Conservation (phyloP, 2,329 filamentous ascomycete genomes). For the Phoma sp. region DNA sequence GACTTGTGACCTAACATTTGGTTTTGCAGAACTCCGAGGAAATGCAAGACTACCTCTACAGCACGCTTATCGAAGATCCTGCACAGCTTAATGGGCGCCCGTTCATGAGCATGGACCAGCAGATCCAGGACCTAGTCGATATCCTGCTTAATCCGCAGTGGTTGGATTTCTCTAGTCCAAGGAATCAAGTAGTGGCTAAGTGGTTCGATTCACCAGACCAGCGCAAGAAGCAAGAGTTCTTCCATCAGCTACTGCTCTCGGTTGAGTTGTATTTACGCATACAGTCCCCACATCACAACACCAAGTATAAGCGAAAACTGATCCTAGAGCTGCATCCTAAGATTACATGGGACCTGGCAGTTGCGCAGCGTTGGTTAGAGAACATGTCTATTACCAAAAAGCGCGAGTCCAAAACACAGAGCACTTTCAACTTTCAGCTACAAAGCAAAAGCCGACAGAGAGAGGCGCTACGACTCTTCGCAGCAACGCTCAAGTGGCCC, state of each 20-base stretch:
- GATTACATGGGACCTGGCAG: conserved; percentile 75
- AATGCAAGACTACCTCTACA: conserved; percentile 68
- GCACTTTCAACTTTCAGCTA: conserved; percentile 66
- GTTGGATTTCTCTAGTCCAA: conserved; percentile 74
- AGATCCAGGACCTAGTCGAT: conserved; percentile 75
- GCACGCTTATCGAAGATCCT: conserved; percentile 71
- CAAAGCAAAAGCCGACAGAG: conserved; percentile 72
- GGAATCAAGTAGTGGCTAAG: conserved; percentile 76
- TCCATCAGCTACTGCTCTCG: conserved; percentile 78
- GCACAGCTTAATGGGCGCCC: conserved; percentile 65
- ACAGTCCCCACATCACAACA: conserved; percentile 67
- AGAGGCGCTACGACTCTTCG: conserved; percentile 72
- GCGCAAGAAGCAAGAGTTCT: conserved; percentile 70
- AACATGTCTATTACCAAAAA: conserved; percentile 72
- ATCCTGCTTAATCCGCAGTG: conserved; percentile 73
- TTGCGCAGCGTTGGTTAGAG: conserved; percentile 76
- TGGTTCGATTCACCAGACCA: conserved; percentile 70
- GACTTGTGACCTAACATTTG: conserved; percentile 41
- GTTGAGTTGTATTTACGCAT: conserved; percentile 76
- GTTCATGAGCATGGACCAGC: conserved; percentile 69
- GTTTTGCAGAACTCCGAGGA: conserved; percentile 48
- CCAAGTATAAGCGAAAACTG: conserved; percentile 70
- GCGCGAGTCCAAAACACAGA: conserved; percentile 53
- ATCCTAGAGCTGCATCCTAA: conserved; percentile 71
- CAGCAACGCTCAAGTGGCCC: conserved; percentile 77